A percentile compares a stretch with the other conserved stretches of the same genome.
phyloP scores from a whole-genome alignment of 2,329 filamentous ascomycete species.

The Tolypocladium paradoxum region DNA sequence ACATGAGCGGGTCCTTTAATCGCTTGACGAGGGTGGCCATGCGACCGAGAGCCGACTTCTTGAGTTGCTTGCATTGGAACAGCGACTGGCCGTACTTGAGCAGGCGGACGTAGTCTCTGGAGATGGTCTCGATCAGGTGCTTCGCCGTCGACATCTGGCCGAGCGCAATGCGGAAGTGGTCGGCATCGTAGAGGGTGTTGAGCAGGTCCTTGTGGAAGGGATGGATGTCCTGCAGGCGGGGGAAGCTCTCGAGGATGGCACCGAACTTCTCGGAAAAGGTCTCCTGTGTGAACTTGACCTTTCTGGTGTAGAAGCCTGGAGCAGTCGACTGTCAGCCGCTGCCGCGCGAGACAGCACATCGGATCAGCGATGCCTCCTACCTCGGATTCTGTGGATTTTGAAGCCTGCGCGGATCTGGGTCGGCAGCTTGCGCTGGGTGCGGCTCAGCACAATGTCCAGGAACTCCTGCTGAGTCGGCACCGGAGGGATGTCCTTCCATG shows the following conservation, averaged over 20 bases:
- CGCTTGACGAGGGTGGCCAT: slow-evolving; percentile 97
- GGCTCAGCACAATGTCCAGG: slow-evolving; percentile 89
- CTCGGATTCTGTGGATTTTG: slow-evolving; percentile 82
- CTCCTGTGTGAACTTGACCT: slow-evolving; percentile 97
- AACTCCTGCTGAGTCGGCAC: slow-evolving; percentile 93
- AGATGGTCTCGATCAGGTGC: slow-evolving; percentile 91
- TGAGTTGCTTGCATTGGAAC: slow-evolving; percentile 98
- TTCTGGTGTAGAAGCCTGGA: slow-evolving; percentile 83
- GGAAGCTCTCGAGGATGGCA: slow-evolving; percentile 85
- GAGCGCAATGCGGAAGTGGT: slow-evolving; percentile 94
- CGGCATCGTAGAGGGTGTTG: slow-evolving; percentile 97
- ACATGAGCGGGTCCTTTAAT: slow-evolving; percentile 86
- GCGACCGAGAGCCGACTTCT: slow-evolving; percentile 87
- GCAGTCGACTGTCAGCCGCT: slow-evolving; percentile 8
- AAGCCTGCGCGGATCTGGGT: slow-evolving; percentile 95
- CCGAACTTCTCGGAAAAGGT: slow-evolving; percentile 92
- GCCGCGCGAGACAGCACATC: neutral
- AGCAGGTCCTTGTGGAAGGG: slow-evolving; percentile 76
- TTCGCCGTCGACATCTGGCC: slow-evolving; percentile 94
- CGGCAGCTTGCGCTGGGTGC: slow-evolving; percentile 84
- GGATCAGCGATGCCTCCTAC: slow-evolving; percentile 15
- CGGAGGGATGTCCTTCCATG: slow-evolving; percentile 70
- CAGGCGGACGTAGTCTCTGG: slow-evolving; percentile 89
- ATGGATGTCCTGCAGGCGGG: slow-evolving; percentile 85
- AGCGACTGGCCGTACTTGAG: slow-evolving; percentile 88